phyloP scores from a whole-genome alignment of 192 early-diverging fungal species.

The Coemansia guatemalensis region DNA sequence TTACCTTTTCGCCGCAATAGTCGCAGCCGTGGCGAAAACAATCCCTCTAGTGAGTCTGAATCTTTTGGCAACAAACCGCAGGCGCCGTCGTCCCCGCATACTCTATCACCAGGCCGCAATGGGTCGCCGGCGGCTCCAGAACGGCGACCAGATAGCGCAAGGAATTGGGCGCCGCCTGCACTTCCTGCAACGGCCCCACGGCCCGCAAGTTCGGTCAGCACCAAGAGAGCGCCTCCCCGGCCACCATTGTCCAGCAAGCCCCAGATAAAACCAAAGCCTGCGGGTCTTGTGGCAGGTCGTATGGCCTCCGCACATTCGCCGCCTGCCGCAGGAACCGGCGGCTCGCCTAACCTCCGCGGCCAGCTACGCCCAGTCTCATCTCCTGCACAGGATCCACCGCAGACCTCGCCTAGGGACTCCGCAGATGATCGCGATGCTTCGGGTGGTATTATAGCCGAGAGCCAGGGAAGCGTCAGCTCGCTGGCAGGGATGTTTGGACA shows the following conservation, averaged over 20 bases:
- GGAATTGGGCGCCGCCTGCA: slow-evolving; percentile 18
- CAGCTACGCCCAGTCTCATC: slow-evolving; percentile 13
- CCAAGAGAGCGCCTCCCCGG: slow-evolving; percentile 42
- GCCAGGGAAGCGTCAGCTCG: slow-evolving; percentile 53
- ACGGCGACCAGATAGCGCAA: slow-evolving; percentile 28
- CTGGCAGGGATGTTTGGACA: slow-evolving; percentile 53
- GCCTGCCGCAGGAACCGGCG: slow-evolving; percentile 16
- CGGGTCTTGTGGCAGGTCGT: slow-evolving; percentile 20
- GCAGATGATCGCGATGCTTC: slow-evolving; percentile 13
- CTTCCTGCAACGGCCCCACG: slow-evolving; percentile 22
- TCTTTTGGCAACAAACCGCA: background rate
- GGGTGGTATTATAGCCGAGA: slow-evolving; percentile 42
- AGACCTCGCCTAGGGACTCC: slow-evolving; percentile 20
- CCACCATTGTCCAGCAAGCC: slow-evolving; percentile 49
- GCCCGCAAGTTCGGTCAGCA: slow-evolving; percentile 27
- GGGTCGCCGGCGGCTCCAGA: slow-evolving; percentile 28
- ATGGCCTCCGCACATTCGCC: slow-evolving; percentile 19
- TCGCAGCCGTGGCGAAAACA: slow-evolving; percentile 30
- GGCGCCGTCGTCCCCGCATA: slow-evolving; percentile 17
- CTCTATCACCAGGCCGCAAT: slow-evolving; percentile 8
- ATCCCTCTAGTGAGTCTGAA: slow-evolving; percentile 7
- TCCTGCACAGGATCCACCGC: slow-evolving; percentile 1
- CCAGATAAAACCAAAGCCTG: slow-evolving; percentile 39
- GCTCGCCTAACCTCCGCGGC: slow-evolving; percentile 19
- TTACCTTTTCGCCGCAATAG: slow-evolving; percentile 42